Base-by-base conservation (phyloP, 306 rosid species). In the Medicago ruthenica region DNA sequence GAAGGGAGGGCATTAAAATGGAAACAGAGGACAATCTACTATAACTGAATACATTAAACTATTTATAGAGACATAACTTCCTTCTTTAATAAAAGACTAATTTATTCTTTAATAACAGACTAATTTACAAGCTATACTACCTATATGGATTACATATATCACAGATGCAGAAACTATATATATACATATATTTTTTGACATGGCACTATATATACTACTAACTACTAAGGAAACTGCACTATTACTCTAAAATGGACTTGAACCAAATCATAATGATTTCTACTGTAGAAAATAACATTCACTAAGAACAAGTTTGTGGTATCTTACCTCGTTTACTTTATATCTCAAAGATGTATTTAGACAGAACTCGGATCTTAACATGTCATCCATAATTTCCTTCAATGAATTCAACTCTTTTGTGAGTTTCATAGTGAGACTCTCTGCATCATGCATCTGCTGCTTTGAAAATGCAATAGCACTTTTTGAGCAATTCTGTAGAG, bases 391-490 rank as follows among this genome's bases (percentile, higher is more conserved):
- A 71, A 89, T 88, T 67, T 91, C 97, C 83, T 89, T 96, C 96
- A 96, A 82, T 79, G 87, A 82, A 83, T 87, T 86, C 68, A 96
- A 81, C 76, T 96, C 97, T 71, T 78, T 89, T 48, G 92, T 88
- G 75, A 96, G 98, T 65, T 84, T 96, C 79, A 69, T 27, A 8
- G 96, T 77, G 58, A 96, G 85, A 61, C 77, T 80, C 76, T 90
- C 96, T 15, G 75, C 76, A 64, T 90, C 98, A 18, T 85, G 85
- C 99, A 96, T 88, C 89, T 96, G 99, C 75, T 85, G 91, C 81
- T 89, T 85, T 39, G 98, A 85, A 87, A 92, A 92, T 63, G 95
- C 84, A 76, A 96, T 89, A 77, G 91, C 96, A 83, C 85, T 92
- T 76, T 88, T 85, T 55, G 98, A 79, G 83, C 93, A 89, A 57